These are phyloP conservation scores for Paraleonurus japonicus DNA, from an alignment of 257 asterid genomes.

Conservation along the genomic window DNA sequence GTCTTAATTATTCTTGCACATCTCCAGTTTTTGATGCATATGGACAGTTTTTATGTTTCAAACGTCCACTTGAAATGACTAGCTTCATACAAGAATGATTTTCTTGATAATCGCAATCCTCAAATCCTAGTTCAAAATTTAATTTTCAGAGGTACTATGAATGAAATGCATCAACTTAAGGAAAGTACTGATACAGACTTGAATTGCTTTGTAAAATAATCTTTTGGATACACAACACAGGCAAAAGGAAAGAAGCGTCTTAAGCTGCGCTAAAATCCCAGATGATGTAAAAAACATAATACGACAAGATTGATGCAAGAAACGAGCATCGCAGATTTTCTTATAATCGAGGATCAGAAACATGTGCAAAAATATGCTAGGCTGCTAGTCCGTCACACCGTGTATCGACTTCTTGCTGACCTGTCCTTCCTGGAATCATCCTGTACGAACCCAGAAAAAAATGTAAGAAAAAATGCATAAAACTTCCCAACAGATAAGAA, in stretches of 20 bases:
- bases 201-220: neutral
- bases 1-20: neutral
- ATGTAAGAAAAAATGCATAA: slow-evolving; percentile 8
- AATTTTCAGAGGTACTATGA: neutral
- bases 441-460: slow-evolving; percentile 37
- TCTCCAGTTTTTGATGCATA: neutral
- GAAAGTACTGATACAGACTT: neutral
- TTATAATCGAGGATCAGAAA: slow-evolving; percentile 32
- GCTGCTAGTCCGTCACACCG: slow-evolving; percentile 41
- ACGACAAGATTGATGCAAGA: slow-evolving; percentile 19
- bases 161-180: neutral
- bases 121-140: neutral
- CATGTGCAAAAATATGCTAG: slow-evolving; percentile 1
- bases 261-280: neutral
- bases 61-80: neutral
- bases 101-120: neutral
- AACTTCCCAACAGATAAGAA: neutral
- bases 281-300: slow-evolving; percentile 6
- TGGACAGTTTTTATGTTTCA: neutral
- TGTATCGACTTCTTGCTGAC: slow-evolving; percentile 56
- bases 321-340: slow-evolving; percentile 37
- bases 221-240: neutral
- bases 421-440: slow-evolving; percentile 74
- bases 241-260: neutral
- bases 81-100: neutral